phyloP scores from a whole-genome alignment of 805 yeast genomes.

The Wickerhamomyces hampshirensis region DNA sequence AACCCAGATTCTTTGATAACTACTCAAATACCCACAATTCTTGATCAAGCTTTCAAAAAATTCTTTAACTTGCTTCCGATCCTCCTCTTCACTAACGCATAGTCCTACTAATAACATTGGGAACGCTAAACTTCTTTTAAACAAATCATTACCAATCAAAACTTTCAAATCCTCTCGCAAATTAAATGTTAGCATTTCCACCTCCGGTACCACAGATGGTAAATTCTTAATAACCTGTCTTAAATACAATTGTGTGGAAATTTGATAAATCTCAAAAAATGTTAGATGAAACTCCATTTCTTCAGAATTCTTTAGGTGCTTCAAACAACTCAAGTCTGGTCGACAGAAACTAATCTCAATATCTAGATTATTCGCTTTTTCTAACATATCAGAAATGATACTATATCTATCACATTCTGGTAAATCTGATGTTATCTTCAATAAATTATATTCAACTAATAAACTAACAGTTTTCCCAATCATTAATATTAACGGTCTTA shows the following conservation, averaged over 20 bases:
- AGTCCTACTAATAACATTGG: conserved; percentile 37
- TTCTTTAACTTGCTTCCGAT: conserved; percentile 21
- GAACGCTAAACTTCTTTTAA: conserved; percentile 43
- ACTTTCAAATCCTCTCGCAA: conserved; percentile 47
- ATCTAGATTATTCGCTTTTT: conserved; percentile 33
- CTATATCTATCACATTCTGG: conserved; percentile 17
- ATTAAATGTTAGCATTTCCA: conserved; percentile 45
- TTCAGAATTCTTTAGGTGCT: conserved; percentile 19
- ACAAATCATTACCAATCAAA: conserved; percentile 39
- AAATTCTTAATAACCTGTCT: conserved; percentile 47
- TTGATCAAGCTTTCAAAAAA: conserved; percentile 24
- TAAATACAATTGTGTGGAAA: conserved; percentile 48
- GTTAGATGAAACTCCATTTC: conserved; percentile 57
- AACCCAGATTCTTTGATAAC: conserved; percentile 30
- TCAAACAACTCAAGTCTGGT: conserved; percentile 41
- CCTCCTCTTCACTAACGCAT: conserved; percentile 18
- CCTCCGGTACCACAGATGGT: conserved; percentile 49
- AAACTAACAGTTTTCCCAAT: conserved; percentile 38
- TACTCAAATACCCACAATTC: conserved; percentile 31
- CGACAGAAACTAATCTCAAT: conserved; percentile 36
- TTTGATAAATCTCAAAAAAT: conserved; percentile 52
- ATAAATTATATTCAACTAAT: conserved; percentile 12
- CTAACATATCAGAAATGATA: conserved; percentile 14
- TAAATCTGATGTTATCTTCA: conserved; percentile 6
- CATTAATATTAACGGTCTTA: conserved; percentile 55